A percentile compares a stretch with the other conserved stretches of the same genome.
Conservation (phyloP, 2,329 filamentous ascomycete species). For the Lecanicillium sp. region DNA sequence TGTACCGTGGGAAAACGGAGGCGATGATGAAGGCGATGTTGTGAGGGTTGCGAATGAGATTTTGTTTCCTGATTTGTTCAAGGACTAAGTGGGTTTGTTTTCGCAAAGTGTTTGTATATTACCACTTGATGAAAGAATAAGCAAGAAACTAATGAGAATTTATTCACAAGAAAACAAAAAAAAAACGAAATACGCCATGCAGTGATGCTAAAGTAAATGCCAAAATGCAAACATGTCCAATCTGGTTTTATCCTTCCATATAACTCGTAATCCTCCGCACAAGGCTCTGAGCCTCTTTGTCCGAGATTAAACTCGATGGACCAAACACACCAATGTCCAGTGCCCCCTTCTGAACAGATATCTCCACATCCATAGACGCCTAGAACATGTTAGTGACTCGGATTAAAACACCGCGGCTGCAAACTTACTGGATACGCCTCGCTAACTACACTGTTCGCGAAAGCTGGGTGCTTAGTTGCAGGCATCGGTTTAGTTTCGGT, state of each 20-base stretch:
- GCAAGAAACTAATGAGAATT: background rate
- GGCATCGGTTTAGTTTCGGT: constrained; percentile 2
- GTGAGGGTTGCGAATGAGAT: constrained; percentile 48
- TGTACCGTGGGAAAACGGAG: constrained; percentile 36
- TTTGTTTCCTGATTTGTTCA: constrained; percentile 41
- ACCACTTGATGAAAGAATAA: background rate
- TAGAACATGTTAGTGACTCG: constrained; percentile 13
- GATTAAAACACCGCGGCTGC: too few species aligned
- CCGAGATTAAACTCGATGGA: constrained; percentile 17
- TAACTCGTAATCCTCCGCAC: constrained; percentile 14
- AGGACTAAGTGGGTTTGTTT: constrained; percentile 6
- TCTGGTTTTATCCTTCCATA: constrained; percentile 11
- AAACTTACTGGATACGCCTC: constrained; percentile 20
- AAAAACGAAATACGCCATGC: background rate
- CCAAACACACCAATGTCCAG: constrained; percentile 35
- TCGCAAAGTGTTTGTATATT: background rate
- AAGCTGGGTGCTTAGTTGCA: constrained; percentile 3
- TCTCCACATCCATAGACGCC: constrained; percentile 33
- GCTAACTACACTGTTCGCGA: constrained; percentile 15
- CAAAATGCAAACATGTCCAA: background rate
- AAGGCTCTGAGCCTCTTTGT: constrained; percentile 16
- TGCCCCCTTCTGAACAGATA: constrained; percentile 19
- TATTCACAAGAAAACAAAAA: background rate
- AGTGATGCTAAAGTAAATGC: background rate
- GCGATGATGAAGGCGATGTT: constrained; percentile 40